Conservation (phyloP, 75 land plant genomes). For the Picea sitchensis region DNA sequence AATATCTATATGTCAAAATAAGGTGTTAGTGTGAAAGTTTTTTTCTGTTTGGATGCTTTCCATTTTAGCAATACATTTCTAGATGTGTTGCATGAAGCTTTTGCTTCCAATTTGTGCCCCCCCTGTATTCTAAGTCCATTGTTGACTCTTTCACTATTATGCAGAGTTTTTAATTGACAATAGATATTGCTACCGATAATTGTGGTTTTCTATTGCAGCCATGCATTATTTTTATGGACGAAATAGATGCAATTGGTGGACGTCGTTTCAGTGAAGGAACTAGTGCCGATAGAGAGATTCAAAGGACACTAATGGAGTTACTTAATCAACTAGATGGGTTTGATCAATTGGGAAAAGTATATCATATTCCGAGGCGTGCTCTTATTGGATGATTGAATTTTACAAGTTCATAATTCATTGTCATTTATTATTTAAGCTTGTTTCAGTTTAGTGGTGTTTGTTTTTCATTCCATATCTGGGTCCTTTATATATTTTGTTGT, state of each 20-base stretch:
- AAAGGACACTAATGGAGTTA: constrained; percentile 88
- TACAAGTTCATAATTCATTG: not conserved
- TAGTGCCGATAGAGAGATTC: constrained; percentile 94
- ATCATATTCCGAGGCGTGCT: not conserved
- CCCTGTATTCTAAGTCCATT: not conserved
- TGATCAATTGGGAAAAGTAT: constrained; percentile 92
- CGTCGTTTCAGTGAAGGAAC: constrained; percentile 96
- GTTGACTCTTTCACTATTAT: not conserved
- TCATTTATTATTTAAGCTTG: not conserved
- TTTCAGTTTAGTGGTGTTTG: not conserved
- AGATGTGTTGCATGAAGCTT: too few relatives aligned
- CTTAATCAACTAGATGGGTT: constrained; percentile 93
- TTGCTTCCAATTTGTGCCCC: not conserved
- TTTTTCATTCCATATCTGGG: not conserved
- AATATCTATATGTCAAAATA: not conserved
- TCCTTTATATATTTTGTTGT: not conserved
- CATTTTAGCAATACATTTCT: not conserved
- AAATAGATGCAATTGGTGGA: constrained; percentile 96
- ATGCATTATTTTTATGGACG: constrained; percentile 97
- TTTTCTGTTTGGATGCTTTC: not conserved
- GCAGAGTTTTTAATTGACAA: too few relatives aligned
- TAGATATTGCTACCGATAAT: constrained; percentile 2
- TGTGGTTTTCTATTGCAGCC: constrained; percentile 38
- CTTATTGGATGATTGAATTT: not conserved
- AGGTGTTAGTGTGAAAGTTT: not conserved